Evolutionary conservation across 2,329 filamentous ascomycete genomes (phyloP), one percentile per base, ranked within the genome.

Genomic region (Trichoderma harzianum): DNA sequence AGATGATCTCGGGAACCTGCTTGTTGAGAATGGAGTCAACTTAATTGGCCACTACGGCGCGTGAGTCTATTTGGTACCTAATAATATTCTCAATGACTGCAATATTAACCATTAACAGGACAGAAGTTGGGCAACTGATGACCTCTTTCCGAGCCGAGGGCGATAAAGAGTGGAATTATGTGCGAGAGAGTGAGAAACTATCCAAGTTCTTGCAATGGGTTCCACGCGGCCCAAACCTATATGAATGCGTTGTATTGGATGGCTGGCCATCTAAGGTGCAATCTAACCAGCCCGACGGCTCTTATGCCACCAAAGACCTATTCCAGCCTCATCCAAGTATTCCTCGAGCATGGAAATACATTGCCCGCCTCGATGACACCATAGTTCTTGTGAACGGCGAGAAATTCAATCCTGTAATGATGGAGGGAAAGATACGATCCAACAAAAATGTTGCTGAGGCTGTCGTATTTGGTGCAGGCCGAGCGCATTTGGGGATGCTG

Each of bases 381-480:
- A 84, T 92, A 43, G 88, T 87, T 0, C 82, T 92, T 5, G 81
- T 88, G 11, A 92, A 89, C 7, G 90, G 90, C 2, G 91, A 92
- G 81, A 92, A 92, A 74, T 91, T 92, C 72, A 89, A 92, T 74
- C 90, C 90, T 1, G 85, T 86, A 2, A 86, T 87, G 0, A 77
- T 92, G 3, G 90, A 92, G 77, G 86, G 84, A 2, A 83, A 82
- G 0, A 84, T 92, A 5, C 78, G 84, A 1, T 84, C 83, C 0
- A 77, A 78, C 12, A 74, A 78, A 2, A 32, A 85, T 1, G 74
- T 91, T 0, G 77, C 81, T 2, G 89, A 91, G 71, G 86, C 86
- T 0, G 78, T 92, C 26, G 84, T 92, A 11, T 91, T 92, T 75
- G 90, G 90, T 0, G 85, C 85, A n/a, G 86, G 85, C 0, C 80